A percentile compares a stretch with the other conserved stretches of the same genome.
phyloP scores from a whole-genome alignment of 768 basidiomycete genomes.

The Sporobolomyces roseus region DNA sequence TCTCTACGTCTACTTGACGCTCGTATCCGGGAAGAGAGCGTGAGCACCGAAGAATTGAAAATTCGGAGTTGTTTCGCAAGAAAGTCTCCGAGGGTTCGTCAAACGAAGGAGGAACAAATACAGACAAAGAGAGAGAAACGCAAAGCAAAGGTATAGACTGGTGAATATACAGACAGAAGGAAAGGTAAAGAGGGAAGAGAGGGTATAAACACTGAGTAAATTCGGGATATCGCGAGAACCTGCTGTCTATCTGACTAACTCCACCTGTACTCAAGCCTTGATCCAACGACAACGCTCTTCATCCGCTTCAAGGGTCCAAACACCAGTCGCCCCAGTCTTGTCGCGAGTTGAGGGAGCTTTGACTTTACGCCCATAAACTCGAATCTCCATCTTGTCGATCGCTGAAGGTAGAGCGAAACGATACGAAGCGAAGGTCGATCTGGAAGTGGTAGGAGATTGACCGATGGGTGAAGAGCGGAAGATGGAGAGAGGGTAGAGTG shows the following conservation, averaged over 20 bases:
- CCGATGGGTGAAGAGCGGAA: background rate
- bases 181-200: conserved; percentile 1
- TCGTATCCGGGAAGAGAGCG: no score
- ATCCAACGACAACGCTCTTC: conserved; percentile 11
- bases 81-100: no score
- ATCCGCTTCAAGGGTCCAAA: conserved; percentile 3
- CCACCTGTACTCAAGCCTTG: background rate
- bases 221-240: no score
- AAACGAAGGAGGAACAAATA: no score
- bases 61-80: no score
- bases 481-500: background rate
- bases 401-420: background rate
- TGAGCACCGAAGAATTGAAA: no score
- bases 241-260: no score
- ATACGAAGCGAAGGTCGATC: background rate
- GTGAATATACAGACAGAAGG: background rate
- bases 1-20: no score
- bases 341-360: background rate
- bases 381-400: conserved; percentile 1
- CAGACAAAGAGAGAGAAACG: no score
- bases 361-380: background rate
- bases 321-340: background rate
- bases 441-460: background rate
- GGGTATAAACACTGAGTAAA: no score
- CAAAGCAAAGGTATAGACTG: no score